A percentile compares a stretch with the other conserved stretches of the same genome.
phyloP scores from a whole-genome alignment of 2,329 filamentous ascomycete genomes.

The Trichoderma gracile region DNA sequence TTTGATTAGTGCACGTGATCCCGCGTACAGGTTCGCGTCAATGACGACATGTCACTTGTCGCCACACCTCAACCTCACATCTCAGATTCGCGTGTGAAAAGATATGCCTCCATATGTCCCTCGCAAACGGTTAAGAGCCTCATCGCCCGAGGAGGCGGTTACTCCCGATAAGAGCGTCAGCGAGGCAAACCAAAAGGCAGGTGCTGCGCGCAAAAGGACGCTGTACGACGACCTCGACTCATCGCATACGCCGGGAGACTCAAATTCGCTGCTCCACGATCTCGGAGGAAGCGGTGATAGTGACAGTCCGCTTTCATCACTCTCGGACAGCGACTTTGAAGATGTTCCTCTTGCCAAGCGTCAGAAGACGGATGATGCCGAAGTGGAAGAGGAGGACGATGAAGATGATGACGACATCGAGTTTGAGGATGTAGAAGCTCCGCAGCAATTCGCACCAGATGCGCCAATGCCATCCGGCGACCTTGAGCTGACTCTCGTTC shows the following conservation, averaged over 20 bases:
- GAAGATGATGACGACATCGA: constrained; percentile 51
- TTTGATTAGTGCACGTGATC: constrained; percentile 32
- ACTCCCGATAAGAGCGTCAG: constrained; percentile 35
- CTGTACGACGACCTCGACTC: constrained; percentile 63
- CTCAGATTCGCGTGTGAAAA: not conserved
- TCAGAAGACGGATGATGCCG: constrained; percentile 39
- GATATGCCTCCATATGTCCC: constrained; percentile 68
- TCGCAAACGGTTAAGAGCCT: constrained; percentile 62
- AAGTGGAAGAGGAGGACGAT: constrained; percentile 29
- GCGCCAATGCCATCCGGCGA: constrained; percentile 61
- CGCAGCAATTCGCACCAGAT: constrained; percentile 53
- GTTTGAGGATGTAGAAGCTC: constrained; percentile 65
- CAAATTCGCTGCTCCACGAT: constrained; percentile 45
- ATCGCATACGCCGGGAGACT: constrained; percentile 46
- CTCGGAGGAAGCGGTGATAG: constrained; percentile 47
- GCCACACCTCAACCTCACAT: not conserved
- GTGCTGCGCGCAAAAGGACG: constrained; percentile 51
- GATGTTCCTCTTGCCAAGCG: constrained; percentile 46
- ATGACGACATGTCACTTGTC: constrained; percentile 33
- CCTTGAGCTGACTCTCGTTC: constrained; percentile 70
- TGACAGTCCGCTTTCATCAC: constrained; percentile 52
- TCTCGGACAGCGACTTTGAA: constrained; percentile 60
- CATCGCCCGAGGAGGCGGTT: constrained; percentile 39
- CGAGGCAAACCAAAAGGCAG: constrained; percentile 29
- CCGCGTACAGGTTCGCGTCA: constrained; percentile 35